phyloP scores from a whole-genome alignment of 2,329 filamentous ascomycete genomes.

The Parastagonospora avenae region DNA sequence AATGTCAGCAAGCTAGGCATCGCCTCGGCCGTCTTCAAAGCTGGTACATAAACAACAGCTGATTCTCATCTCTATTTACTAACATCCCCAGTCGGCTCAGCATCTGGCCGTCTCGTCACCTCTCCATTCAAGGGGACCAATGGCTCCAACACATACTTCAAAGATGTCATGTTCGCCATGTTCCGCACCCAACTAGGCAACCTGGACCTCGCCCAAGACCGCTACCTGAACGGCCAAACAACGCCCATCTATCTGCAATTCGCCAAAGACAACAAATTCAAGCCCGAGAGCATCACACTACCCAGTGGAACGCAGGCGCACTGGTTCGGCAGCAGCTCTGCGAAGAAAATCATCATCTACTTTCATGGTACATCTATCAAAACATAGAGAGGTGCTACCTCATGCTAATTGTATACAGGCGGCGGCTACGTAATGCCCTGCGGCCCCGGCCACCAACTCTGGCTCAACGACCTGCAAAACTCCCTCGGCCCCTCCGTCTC shows the following conservation, averaged over 20 bases:
- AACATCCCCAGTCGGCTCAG: slow-evolving; percentile 32
- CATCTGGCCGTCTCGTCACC: slow-evolving; percentile 38
- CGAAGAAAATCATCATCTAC: slow-evolving; percentile 52
- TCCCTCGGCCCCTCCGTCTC: slow-evolving; percentile 55
- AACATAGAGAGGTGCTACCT: too few species aligned
- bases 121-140: slow-evolving; percentile 46
- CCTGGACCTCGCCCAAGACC: slow-evolving; percentile 38
- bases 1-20: slow-evolving; percentile 41
- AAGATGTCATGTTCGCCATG: slow-evolving; percentile 41
- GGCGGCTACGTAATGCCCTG: slow-evolving; percentile 62
- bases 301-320: slow-evolving; percentile 51
- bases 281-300: slow-evolving; percentile 47
- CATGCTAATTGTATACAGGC: slow-evolving; percentile 43
- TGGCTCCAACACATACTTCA: slow-evolving; percentile 43
- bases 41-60: slow-evolving; percentile 23
- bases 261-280: slow-evolving; percentile 41
- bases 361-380: slow-evolving; percentile 48
- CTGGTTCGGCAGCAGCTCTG: slow-evolving; percentile 51
- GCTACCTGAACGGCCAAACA: slow-evolving; percentile 35
- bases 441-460: slow-evolving; percentile 55
- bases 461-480: slow-evolving; percentile 52
- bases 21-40: slow-evolving; percentile 35
- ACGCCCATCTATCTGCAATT: slow-evolving; percentile 43
- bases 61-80: slow-evolving; percentile 4
- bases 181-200: slow-evolving; percentile 38